Evolutionary conservation across 2,329 filamentous ascomycete species (phyloP), one percentile per base, ranked within the genome.

Genomic region (Neofusicoccum parvum): DNA sequence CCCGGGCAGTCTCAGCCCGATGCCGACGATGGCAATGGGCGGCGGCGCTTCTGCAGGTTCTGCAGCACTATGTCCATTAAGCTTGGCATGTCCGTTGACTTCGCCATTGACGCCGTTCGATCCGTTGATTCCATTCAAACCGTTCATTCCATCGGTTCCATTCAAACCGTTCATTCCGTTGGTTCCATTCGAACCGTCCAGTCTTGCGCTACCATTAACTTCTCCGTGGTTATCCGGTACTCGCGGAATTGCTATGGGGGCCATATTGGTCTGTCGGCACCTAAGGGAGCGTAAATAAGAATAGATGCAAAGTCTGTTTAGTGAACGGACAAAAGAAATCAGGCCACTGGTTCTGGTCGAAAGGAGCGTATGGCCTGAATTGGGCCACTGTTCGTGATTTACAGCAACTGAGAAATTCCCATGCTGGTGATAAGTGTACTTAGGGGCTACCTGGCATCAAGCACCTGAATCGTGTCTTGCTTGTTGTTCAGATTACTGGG

Each of bases 1-100:
- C 1, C 73, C 70, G 5, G 69, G 69, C 2, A 74, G 68, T 9
- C 73, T 69, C 20, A 50, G 60, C 3, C 70, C 72, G 67, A 75
- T 71, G 17, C 68, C 67, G 15, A 67, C 63, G 32, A 69, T 64
- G 20, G 69, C 68, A n/a, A 70, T 66, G 1, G 68, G 68, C 10
- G 32, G 49, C 11, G 49, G 49, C 12, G 17, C 46, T 49, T 49
- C 46, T 6, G 46, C 46, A 27, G 46, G 23, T 49, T 3, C 46
- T 27, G 46, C n/a, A 9, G 20, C 11, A 9, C 17, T 27, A 17
- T 49, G 20, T 49, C 46, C 46, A 49, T 49, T 49, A 27, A 49
- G 46, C 27, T 49, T n/a, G 15, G 4, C 27, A 5, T 32, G 27
- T 32, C 27, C 27, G 27, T 32, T 32, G 27, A 32, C 27, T 32